phyloP scores from a whole-genome alignment of 2,329 filamentous ascomycete genomes.

The Chaetothyriales sp. region DNA sequence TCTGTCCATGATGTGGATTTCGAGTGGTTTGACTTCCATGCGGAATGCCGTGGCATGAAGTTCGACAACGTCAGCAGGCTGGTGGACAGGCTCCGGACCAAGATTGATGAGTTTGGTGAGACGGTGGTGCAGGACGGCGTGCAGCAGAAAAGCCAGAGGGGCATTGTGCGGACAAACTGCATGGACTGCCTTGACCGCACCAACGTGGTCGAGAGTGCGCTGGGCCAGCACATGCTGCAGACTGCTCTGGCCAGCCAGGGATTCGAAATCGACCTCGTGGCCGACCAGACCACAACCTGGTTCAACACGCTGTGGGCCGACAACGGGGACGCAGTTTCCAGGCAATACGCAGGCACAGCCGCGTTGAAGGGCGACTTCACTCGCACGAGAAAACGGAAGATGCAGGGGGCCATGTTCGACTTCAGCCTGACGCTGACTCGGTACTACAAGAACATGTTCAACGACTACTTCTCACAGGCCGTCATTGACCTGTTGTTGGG shows the following conservation, averaged over 20 bases:
- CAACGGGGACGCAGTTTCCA: constrained; percentile 89
- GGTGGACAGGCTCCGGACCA: constrained; percentile 51
- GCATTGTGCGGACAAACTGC: constrained; percentile 84
- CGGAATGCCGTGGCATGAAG: constrained; percentile 85
- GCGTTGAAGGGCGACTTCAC: constrained; percentile 97
- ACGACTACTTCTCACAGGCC: constrained; percentile 91
- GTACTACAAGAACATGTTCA: constrained; percentile 76
- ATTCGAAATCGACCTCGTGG: constrained; percentile 57
- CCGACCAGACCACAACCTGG: constrained; percentile 70
- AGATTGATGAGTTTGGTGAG: constrained; percentile 57
- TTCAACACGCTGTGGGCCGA: constrained; percentile 97
- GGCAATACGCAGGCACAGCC: constrained; percentile 88
- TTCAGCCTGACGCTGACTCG: constrained; percentile 69
- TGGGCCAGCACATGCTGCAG: constrained; percentile 69
- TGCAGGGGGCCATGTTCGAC: constrained; percentile 80
- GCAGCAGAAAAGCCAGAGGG: constrained; percentile 42
- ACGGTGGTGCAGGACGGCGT: constrained; percentile 41
- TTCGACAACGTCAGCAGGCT: constrained; percentile 86
- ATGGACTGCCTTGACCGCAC: constrained; percentile 97
- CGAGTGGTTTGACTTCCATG: constrained; percentile 97
- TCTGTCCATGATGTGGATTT: constrained; percentile 46
- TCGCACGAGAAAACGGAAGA: constrained; percentile 68
- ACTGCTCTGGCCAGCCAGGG: constrained; percentile 61
- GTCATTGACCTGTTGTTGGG: constrained; percentile 89
- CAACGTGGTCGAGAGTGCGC: constrained; percentile 88